A percentile compares a stretch with the other conserved stretches of the same genome.
phyloP scores from a whole-genome alignment of 352 stramenopile species.

The Phytophthora sp. region DNA sequence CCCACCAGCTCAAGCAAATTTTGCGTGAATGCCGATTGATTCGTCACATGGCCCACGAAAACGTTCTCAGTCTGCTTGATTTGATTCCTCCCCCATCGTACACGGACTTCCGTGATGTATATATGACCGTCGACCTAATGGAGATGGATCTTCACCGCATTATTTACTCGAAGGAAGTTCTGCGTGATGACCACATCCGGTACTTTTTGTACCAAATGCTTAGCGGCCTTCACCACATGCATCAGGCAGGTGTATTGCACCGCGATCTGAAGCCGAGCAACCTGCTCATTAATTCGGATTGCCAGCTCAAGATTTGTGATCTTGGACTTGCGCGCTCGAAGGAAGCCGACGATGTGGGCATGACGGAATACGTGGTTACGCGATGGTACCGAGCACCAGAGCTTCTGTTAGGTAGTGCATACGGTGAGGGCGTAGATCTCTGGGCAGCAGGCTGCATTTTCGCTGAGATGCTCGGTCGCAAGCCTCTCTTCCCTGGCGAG shows the following conservation, averaged over 20 bases:
- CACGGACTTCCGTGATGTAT: conserved; percentile 87
- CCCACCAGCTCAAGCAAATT: conserved; percentile 90
- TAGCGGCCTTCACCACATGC: conserved; percentile 89
- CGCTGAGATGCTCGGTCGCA: conserved; percentile 87
- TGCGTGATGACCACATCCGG: conserved; percentile 93
- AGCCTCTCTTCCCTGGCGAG: conserved; percentile 85
- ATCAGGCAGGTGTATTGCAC: conserved; percentile 84
- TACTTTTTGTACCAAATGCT: conserved; percentile 95
- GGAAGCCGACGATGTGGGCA: conserved; percentile 86
- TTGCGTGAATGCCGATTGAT: conserved; percentile 86
- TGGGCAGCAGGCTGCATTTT: conserved; percentile 91
- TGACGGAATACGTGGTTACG: conserved; percentile 93
- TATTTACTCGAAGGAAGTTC: conserved; percentile 93
- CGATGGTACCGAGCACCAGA: conserved; percentile 90
- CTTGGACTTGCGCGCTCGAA: conserved; percentile 93
- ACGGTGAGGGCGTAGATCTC: conserved; percentile 84
- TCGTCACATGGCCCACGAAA: conserved; percentile 87
- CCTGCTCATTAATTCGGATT: conserved; percentile 93
- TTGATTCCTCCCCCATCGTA: conserved; percentile 86
- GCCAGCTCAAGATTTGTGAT: conserved; percentile 97
- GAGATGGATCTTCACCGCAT: conserved; percentile 94
- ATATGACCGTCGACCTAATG: conserved; percentile 93
- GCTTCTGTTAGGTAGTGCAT: conserved; percentile 83
- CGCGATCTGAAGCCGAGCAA: conserved; percentile 90
- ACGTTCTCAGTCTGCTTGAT: conserved; percentile 85